Evolutionary conservation across 768 basidiomycete species (phyloP), one percentile per base, ranked within the genome.

Genomic region (Tulasnella sp.): DNA sequence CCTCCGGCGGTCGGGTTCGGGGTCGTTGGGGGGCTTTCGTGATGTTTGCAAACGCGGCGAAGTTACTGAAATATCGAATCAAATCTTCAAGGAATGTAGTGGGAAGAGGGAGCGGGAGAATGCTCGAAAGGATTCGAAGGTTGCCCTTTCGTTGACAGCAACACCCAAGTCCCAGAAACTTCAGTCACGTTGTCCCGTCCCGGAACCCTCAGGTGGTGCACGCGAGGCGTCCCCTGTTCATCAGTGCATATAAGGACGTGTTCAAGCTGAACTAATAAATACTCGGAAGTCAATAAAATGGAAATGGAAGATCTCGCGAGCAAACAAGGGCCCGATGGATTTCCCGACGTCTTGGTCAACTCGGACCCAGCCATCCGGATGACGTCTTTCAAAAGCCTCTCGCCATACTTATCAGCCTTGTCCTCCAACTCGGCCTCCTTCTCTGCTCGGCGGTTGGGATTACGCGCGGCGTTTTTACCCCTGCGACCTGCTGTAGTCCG

Each of bases 391-490:
- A 52, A 74, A 3, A 74, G 45, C 15, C 37, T 74, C 14, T 42
- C 73, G 45, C 31, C 49, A 37, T 74, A 74, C 54, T 74, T 74
- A 0, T 74, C 52, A 8, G 73, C 73, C 58, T 74, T 58, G 3
- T 31, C 49, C 39, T 52, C 54, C 54, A 74, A 36, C 52, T 74
- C 73, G 14, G 36, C 49, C 29, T 39, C 25, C 29, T 40, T 38
- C 52, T 76, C 75, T 25, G 38, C 75, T 25, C 69, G 29, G 9
- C 40, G 37, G n/a, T 39, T 54, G 3, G 39, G 40, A 25, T 58
- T 58, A 45, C 42, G 52, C 31, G 34, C 49, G 49, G 19, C 58
- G 9, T 77, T 31, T 49, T 78, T 78, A 25, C 38, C 70, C 19
- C 39, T 58, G 14, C 31, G 31, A 15, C 39, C 38, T 19, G 49